Base-by-base conservation (phyloP, 2,329 filamentous ascomycete species). In the Corniculantispora saksenae region DNA sequence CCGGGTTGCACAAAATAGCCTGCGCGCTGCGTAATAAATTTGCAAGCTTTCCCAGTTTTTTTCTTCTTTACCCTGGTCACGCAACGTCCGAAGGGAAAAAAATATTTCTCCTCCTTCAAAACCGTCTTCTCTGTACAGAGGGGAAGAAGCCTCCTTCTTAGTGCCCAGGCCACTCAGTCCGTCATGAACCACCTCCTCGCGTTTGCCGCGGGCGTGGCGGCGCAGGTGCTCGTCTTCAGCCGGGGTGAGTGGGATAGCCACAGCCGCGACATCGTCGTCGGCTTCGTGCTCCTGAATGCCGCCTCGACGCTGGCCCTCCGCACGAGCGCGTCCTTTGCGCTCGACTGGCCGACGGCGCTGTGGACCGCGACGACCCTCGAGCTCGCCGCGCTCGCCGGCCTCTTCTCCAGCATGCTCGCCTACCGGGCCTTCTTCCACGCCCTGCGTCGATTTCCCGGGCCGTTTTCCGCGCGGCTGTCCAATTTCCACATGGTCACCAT, bases 371-470 rank as follows among this genome's bases (percentile, higher is more conserved):
- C 43, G 13, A 38, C 38, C 3, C 29, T 63, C 12, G 43, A 17
- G 32, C 59, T 29, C 64, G 61, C 62, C 3, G 21, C 43, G 7
- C 3, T 67, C 8, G 53, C 43, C 0, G 71, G 68, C 13, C 58
- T 69, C 5, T 69, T 63, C 50, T 56, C 17, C 45, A 73, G 72
- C 56, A 61, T 74, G 13, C 25, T 70, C 2, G 48, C 66, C 13
- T 72, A 72, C 51, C 66, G 71, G 8, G 66, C 65, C 15, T 58
- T 63, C 2, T 72, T 75, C 23, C 73, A 75, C 50, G 68, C 69
- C 1, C 47, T 76, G 40, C 69, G 70, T n/a, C 58, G 64, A 2
- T 76, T 74, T 27, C 67, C 73, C 0, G 73, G 74, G 0, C 74
- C 73, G 0, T 72, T 74, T 32, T 15, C 59, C 12, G 73, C 70